These are phyloP conservation scores for Nothophoma quercina DNA, from an alignment of 2,329 filamentous ascomycete genomes.

Conservation along the genomic window DNA sequence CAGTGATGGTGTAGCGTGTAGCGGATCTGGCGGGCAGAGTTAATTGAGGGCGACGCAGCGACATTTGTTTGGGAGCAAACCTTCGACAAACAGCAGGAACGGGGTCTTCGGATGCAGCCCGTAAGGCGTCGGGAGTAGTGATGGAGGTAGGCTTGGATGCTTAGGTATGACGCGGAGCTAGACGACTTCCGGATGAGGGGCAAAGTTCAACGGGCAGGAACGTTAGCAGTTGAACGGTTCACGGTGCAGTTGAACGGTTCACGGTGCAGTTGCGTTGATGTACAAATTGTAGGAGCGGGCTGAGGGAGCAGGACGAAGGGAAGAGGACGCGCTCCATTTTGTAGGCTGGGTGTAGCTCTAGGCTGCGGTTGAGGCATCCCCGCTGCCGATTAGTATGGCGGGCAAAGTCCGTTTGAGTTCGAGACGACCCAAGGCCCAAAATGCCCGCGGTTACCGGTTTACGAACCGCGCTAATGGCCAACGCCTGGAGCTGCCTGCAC, in stretches of 20 bases:
- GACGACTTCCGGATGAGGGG: slow-evolving; percentile 24
- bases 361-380: slow-evolving; percentile 14
- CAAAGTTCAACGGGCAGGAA: slow-evolving; percentile 1
- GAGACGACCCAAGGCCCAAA: slow-evolving; percentile 16
- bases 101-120: slow-evolving; percentile 22
- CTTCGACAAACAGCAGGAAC: slow-evolving; percentile 24
- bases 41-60: slow-evolving; percentile 23
- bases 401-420: slow-evolving; percentile 14
- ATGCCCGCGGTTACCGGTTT: slow-evolving; percentile 6
- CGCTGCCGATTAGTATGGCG: slow-evolving; percentile 14
- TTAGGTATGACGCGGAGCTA: slow-evolving; percentile 25
- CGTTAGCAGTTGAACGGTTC: not conserved
- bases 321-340: slow-evolving; percentile 21
- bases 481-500: slow-evolving; percentile 19
- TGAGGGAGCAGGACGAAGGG: slow-evolving; percentile 17
- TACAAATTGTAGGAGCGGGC: not conserved
- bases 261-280: not conserved
- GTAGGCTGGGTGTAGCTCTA: slow-evolving; percentile 18
- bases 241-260: not conserved
- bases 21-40: slow-evolving; percentile 20
- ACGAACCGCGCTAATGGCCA: slow-evolving; percentile 7
- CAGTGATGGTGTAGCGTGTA: slow-evolving; percentile 13
- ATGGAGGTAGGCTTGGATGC: slow-evolving; percentile 6
- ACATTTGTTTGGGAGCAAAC: slow-evolving; percentile 26
- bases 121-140: slow-evolving; percentile 28